Evolutionary conservation across 176 grass and related monocot genomes (phyloP), one percentile per base, ranked within the genome.

Genomic region (Poa pratensis): DNA sequence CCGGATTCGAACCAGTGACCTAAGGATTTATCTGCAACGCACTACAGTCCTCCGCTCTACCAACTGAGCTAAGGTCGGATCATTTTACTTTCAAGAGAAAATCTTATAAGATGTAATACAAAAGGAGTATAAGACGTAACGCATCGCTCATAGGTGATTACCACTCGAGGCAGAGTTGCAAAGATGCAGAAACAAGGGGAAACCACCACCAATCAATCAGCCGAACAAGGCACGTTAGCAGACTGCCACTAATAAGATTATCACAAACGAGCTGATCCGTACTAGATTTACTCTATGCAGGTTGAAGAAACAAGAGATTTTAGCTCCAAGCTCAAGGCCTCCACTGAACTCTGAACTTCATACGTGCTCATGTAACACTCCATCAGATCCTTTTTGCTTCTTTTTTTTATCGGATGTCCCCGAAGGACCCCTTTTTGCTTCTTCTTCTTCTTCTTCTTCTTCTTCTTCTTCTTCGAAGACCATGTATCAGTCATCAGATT

Each of bases 1-100:
- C 90, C 89, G 89, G 91, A 98, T 98, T 95, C 93, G 91, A 95
- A 98, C 91, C 93, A 98, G 91, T 91, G 87, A 94, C 96, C 93
- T 95, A 98, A 98, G 96, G 93, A 98, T 98, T 28, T 10, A 82
- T 37, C 90, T 88, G 87, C 84, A 14, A 4, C 7, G 1, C 0
- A 95, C 93, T 95, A 95, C 91, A 94, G 89, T 98, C 89, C 91
- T 98, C 89, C 93, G 91, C 93, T 92, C 89, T 95, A 92, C 93
- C 91, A 98, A 95, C 93, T 90, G 96, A 98, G 91, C 87, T 98
- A 95, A 95, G 89, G 86, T 98, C 90, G 30, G 30, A 30, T 30
- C 30, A 30, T 30, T 1, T 30, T 30, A 30, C 30, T 30, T 30
- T 30, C 30, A 1, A 30, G 30, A 30, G 30, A 30, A 30, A 30